phyloP scores from a whole-genome alignment of 306 rosid genomes.

The Styphnolobium japonicum region DNA sequence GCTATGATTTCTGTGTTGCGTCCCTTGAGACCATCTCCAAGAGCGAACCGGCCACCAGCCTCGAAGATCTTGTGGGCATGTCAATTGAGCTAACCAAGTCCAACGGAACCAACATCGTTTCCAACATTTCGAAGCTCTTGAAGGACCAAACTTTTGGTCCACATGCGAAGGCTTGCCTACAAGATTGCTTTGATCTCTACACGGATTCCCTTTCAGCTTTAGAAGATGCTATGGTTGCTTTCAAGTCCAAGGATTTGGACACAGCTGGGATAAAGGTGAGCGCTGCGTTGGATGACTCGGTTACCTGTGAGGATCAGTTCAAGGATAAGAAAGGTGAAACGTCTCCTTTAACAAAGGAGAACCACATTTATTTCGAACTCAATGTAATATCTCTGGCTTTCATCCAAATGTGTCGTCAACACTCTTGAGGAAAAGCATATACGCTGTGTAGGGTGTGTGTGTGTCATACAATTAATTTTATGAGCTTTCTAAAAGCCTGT shows the following conservation, averaged over 20 bases:
- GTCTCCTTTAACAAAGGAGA: conserved; percentile 53
- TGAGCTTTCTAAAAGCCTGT: not conserved
- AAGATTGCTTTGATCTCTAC: conserved; percentile 53
- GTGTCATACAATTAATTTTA: not conserved
- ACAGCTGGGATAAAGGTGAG: conserved; percentile 1
- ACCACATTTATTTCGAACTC: conserved; percentile 36
- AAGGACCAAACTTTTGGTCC: conserved; percentile 12
- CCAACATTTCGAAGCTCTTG: conserved; percentile 37
- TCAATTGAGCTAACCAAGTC: conserved; percentile 42
- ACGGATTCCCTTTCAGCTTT: conserved; percentile 32
- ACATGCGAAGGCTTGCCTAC: conserved; percentile 33
- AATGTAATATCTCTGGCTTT: conserved; percentile 54
- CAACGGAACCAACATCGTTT: conserved; percentile 43
- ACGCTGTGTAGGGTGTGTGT: not conserved
- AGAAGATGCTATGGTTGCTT: conserved; percentile 40
- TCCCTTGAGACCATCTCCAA: conserved; percentile 35
- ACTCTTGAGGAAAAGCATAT: not conserved
- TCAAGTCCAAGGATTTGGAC: conserved; percentile 35
- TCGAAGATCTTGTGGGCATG: conserved; percentile 36
- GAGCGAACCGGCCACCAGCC: conserved; percentile 12
- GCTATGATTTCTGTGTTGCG: conserved; percentile 49
- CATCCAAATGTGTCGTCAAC: conserved; percentile 21
- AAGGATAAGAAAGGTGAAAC: conserved; percentile 41
- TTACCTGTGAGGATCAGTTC: conserved; percentile 68
- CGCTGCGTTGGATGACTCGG: conserved; percentile 50